phyloP scores from a whole-genome alignment of 148 eudicot genomes.

The Rhododendron henanense region DNA sequence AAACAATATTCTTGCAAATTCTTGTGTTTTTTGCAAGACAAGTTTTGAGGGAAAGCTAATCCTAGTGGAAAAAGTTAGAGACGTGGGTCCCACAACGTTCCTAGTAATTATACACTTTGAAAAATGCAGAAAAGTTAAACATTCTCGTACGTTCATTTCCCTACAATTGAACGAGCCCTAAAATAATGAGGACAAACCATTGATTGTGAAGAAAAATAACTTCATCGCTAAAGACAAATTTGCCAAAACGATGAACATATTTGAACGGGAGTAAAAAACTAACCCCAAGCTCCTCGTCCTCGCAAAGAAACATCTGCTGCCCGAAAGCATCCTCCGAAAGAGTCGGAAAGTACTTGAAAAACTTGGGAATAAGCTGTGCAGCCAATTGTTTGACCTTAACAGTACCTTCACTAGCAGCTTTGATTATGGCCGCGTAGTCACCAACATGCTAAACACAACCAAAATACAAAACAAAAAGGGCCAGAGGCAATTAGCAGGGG shows the following conservation, averaged over 20 bases:
- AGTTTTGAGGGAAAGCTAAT: neutral
- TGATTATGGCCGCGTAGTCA: slow-evolving; percentile 42
- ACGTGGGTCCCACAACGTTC: neutral
- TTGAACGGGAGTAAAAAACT: slow-evolving; percentile 4
- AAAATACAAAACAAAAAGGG: neutral
- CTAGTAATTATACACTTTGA: neutral
- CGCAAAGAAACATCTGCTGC: slow-evolving; percentile 33
- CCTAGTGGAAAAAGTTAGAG: neutral
- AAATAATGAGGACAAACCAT: neutral
- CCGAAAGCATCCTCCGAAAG: slow-evolving; percentile 32
- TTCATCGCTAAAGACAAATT: neutral
- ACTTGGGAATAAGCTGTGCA: slow-evolving; percentile 57
- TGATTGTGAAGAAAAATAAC: neutral
- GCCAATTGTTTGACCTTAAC: slow-evolving; percentile 54
- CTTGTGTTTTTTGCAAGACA: neutral
- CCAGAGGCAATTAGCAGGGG: too few relatives aligned
- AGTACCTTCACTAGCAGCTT: slow-evolving; percentile 30
- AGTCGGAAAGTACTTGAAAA: slow-evolving; percentile 46
- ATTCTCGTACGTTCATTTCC: neutral
- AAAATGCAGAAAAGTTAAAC: neutral
- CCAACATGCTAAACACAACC: slow-evolving; percentile 22
- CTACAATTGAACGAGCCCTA: neutral
- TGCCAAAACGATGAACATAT: neutral
- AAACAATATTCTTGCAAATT: neutral
- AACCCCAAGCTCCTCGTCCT: slow-evolving; percentile 51